Evolutionary conservation across 768 basidiomycete genomes (phyloP).

Genomic region (Hemileccinum impolitum): DNA sequence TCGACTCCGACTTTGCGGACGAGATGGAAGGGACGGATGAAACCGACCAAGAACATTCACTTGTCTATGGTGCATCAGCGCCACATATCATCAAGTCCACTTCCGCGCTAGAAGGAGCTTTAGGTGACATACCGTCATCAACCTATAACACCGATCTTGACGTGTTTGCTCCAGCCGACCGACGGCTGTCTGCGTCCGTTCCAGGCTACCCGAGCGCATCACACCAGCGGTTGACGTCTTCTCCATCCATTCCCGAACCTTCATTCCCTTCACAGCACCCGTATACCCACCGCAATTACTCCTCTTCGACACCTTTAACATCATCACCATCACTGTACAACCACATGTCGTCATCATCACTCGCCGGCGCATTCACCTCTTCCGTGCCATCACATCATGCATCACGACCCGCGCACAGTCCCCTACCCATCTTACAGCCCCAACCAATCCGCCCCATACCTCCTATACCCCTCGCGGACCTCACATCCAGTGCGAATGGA

Average conservation of each 20-base stretch:
- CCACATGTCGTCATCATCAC: constrained; percentile 17
- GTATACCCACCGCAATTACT: constrained; percentile 24
- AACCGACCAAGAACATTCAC: constrained; percentile 6
- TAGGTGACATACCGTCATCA: constrained; percentile 22
- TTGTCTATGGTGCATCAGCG: constrained; percentile 20
- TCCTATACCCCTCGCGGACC: constrained; percentile 30
- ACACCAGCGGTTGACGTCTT: constrained; percentile 10
- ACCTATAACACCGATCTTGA: constrained; percentile 10
- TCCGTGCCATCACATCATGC: constrained; percentile 11
- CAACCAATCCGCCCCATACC: constrained; percentile 35
- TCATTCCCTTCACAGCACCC: constrained; percentile 19
- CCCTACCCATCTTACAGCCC: constrained; percentile 29
- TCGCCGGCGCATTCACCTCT: constrained; percentile 26
- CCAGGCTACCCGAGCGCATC: constrained; percentile 29
- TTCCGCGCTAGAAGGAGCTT: constrained; percentile 30
- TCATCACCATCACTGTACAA: constrained; percentile 19
- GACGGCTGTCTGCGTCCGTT: constrained; percentile 31
- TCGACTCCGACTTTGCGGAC: constrained; percentile 32
- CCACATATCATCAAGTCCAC: constrained; percentile 30
- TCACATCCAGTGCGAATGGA: constrained; percentile 23
- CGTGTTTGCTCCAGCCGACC: constrained; percentile 20
- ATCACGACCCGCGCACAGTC: constrained; percentile 14
- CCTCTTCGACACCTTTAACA: constrained; percentile 18
- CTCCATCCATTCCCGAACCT: constrained; percentile 6
- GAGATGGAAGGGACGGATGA: constrained; percentile 32